These are phyloP conservation scores for Hericium rajendrae DNA, from an alignment of 768 basidiomycete genomes.

Conservation along the genomic window DNA sequence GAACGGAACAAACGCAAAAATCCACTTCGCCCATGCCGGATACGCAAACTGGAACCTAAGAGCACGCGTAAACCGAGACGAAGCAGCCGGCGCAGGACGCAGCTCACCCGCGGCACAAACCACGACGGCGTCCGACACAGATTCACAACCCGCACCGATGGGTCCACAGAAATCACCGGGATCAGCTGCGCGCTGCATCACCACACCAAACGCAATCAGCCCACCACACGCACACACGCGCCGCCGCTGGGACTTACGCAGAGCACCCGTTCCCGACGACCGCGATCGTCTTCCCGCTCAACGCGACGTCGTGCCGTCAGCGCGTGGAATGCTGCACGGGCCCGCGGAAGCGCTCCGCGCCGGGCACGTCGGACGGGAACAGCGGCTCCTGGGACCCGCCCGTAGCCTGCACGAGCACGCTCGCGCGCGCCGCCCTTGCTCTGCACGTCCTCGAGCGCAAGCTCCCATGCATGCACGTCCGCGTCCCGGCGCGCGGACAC, in stretches of 20 bases:
- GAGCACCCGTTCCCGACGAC: constrained; percentile 59
- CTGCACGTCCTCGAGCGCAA: constrained; percentile 17
- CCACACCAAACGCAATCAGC: constrained; percentile 1
- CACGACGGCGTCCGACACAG: constrained; percentile 50
- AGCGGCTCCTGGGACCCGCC: constrained; percentile 19
- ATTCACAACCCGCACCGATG: constrained; percentile 41
- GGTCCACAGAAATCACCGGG: constrained; percentile 41
- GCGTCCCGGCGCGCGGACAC: constrained; percentile 22
- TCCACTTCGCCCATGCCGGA: constrained; percentile 37
- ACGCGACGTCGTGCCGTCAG: constrained; percentile 44
- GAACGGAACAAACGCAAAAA: constrained; percentile 44
- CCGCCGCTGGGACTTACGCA: constrained; percentile 25
- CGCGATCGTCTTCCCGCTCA: constrained; percentile 44
- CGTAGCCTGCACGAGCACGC: constrained; percentile 22
- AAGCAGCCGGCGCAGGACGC: too few relatives aligned
- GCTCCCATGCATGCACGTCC: constrained; percentile 14
- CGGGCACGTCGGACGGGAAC: constrained; percentile 18
- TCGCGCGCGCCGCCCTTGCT: constrained; percentile 14
- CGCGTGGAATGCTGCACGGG: constrained; percentile 43
- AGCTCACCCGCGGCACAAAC: constrained; percentile 39
- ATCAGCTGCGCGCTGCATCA: constrained; percentile 46
- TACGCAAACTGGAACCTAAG: constrained; percentile 32
- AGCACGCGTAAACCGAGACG: background rate
- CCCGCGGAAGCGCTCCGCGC: constrained; percentile 33
- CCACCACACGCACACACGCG: background rate